Percentiles rank a stretch among this genome's conserved stretches.
Conservation (phyloP, 768 basidiomycete species). For the Lentinula lateritia region DNA sequence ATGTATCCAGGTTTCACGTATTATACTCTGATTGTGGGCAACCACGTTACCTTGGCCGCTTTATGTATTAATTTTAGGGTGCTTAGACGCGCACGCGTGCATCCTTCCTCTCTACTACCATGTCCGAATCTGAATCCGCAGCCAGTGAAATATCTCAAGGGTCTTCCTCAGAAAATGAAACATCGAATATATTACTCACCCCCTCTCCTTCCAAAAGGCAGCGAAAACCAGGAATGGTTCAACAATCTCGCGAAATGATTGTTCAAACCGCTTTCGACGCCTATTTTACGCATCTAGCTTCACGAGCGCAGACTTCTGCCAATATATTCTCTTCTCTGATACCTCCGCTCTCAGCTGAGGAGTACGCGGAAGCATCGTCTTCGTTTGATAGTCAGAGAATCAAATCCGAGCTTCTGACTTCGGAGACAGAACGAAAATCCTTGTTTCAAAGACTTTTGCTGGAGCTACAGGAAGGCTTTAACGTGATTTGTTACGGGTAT, state of each 20-base stretch:
- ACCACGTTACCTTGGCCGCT: no score
- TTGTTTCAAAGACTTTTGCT: slow-evolving; percentile 56
- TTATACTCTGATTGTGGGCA: no score
- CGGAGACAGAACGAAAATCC: slow-evolving; percentile 23
- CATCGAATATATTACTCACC: neutral
- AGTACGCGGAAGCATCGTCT: slow-evolving; percentile 37
- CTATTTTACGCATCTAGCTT: slow-evolving; percentile 67
- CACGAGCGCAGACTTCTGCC: slow-evolving; percentile 66
- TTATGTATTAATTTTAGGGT: no score
- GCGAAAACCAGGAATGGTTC: neutral
- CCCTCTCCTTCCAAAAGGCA: neutral
- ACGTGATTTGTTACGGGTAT: slow-evolving; percentile 81
- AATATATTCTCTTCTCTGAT: slow-evolving; percentile 76
- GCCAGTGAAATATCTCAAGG: neutral
- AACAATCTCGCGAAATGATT: slow-evolving; percentile 27
- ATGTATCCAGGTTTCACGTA: no score
- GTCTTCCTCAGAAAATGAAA: neutral
- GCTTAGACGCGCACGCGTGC: no score
- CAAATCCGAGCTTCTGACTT: slow-evolving; percentile 26
- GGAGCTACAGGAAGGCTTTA: slow-evolving; percentile 83
- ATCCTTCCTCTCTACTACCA: neutral
- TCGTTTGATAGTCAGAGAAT: slow-evolving; percentile 24
- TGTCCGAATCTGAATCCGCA: neutral
- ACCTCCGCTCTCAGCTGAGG: slow-evolving; percentile 63
- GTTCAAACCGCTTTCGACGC: slow-evolving; percentile 75